Base-by-base conservation (phyloP, 1,139 yeast species). In the Kluyveromyces sp. region DNA sequence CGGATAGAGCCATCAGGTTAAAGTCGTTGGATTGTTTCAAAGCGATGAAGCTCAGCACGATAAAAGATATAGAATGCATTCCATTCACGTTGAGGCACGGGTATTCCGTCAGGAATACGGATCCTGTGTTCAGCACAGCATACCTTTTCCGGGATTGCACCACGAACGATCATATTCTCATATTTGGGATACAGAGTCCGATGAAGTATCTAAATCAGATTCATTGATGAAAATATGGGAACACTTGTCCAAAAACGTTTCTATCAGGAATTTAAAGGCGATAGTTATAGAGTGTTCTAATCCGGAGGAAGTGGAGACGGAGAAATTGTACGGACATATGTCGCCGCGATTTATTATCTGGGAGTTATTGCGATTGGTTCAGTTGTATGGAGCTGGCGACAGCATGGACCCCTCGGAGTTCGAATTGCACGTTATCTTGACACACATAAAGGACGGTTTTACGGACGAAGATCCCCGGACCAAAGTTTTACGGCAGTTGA, bases 151-250 rank as follows among this genome's bases (percentile, higher is more conserved):
- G 67, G n/a, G 68, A 75, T 58, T 49, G 55, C 2, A 37, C 46
- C 0, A 55, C 68, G 1, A 54, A 63, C 10, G 55, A 68, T n/a
- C 64, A 67, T 32, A 45, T 86, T 4, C 61, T 85, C 21, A 65
- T 83, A 3, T 87, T 86, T 71, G 96, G 96, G 96, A 87, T 61
- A 79, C 86, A 45, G 95, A 87, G 61, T 75, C 86, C 39, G 95
- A 86, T 60, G 37, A 59, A 4, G 63, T 71, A 0, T 75, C 83
- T 7, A 59, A 63, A 2, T 55, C 67, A 4, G 59, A 70, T 25
- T 67, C 68, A 8, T 82, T 84, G 56, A 50, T 52, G 3, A 50
- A 50, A 0, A 74, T 86, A 2, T 88, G 96, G 96, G 48, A 61
- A 3, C 56, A 62, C 10, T 68, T 85, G 0, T 77, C 85, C 0